These are phyloP conservation scores for Kwoniella bestiolae DNA, from an alignment of 768 basidiomycete genomes.

Conservation along the genomic window DNA sequence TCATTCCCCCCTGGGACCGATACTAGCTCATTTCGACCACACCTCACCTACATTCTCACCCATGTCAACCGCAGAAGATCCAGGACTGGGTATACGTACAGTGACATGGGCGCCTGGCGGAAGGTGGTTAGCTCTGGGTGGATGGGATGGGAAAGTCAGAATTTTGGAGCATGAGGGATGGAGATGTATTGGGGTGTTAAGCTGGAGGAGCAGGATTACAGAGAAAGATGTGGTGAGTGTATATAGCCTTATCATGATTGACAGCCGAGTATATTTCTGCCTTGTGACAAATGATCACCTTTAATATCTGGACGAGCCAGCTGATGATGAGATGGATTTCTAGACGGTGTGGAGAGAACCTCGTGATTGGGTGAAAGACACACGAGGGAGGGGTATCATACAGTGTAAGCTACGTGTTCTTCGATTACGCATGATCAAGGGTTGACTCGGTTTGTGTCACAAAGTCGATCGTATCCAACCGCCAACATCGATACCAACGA, in stretches of 20 bases:
- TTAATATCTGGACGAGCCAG: too few species aligned
- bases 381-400: conserved; percentile 81
- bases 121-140: conserved; percentile 76
- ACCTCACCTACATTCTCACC: conserved; percentile 39
- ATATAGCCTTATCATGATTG: too few species aligned
- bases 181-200: conserved; percentile 49
- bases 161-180: conserved; percentile 53
- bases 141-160: conserved; percentile 84
- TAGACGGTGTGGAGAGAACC: conserved; percentile 89
- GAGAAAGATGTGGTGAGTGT: conserved; percentile 37
- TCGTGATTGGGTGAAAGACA: conserved; percentile 77
- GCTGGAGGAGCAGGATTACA: conserved; percentile 11
- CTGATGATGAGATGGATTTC: background rate
- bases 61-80: conserved; percentile 61
- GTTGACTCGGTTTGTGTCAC: background rate
- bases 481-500: conserved; percentile 30
- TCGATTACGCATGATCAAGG: background rate
- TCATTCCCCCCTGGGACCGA: conserved; percentile 54
- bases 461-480: conserved; percentile 40
- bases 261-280: too few species aligned
- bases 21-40: conserved; percentile 45
- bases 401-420: conserved; percentile 79
- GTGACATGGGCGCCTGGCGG: conserved; percentile 87
- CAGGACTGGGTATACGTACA: conserved; percentile 78
- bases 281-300: too few species aligned